Percentiles rank a stretch among this genome's conserved stretches.
phyloP scores from a whole-genome alignment of 2,329 filamentous ascomycete genomes.

The Paramyrothecium sp. region DNA sequence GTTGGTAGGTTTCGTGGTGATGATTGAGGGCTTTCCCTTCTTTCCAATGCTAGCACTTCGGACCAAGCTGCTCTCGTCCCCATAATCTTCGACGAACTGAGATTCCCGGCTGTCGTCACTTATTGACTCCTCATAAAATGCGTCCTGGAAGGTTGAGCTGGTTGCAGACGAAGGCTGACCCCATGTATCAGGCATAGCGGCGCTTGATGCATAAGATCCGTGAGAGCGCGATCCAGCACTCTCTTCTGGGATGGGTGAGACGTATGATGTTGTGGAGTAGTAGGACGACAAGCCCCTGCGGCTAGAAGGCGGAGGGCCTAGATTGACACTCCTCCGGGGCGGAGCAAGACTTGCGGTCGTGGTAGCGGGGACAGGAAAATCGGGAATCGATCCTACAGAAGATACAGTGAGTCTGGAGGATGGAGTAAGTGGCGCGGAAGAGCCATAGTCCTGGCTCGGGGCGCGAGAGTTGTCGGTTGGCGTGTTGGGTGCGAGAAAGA shows the following conservation, averaged over 20 bases:
- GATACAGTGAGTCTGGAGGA: constrained; percentile 52
- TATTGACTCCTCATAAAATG: constrained; percentile 48
- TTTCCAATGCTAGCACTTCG: constrained; percentile 62
- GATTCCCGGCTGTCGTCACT: constrained; percentile 42
- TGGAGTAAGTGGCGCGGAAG: constrained; percentile 45
- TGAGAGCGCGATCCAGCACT: constrained; percentile 56
- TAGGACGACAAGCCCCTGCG: constrained; percentile 62
- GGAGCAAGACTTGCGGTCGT: constrained; percentile 19
- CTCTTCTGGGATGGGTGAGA: constrained; percentile 77
- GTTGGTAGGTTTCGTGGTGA: constrained; percentile 34
- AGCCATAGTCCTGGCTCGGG: constrained; percentile 32
- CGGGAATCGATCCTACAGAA: constrained; percentile 56
- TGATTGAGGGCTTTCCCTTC: constrained; percentile 55
- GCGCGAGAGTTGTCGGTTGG: constrained; percentile 33
- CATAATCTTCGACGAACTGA: constrained; percentile 39
- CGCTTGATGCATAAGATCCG: constrained; percentile 69
- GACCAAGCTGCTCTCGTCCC: constrained; percentile 57
- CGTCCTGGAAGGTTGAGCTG: constrained; percentile 46
- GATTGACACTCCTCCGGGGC: constrained; percentile 47
- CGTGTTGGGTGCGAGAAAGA: constrained; percentile 35
- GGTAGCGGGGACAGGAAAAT: constrained; percentile 48
- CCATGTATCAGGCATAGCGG: constrained; percentile 70
- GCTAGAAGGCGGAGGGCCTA: constrained; percentile 60
- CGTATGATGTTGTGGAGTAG: constrained; percentile 64
- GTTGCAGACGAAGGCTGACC: constrained; percentile 44